Evolutionary conservation across 139 green algal genomes (phyloP).

Genomic region (Desmodesmus armatus): DNA sequence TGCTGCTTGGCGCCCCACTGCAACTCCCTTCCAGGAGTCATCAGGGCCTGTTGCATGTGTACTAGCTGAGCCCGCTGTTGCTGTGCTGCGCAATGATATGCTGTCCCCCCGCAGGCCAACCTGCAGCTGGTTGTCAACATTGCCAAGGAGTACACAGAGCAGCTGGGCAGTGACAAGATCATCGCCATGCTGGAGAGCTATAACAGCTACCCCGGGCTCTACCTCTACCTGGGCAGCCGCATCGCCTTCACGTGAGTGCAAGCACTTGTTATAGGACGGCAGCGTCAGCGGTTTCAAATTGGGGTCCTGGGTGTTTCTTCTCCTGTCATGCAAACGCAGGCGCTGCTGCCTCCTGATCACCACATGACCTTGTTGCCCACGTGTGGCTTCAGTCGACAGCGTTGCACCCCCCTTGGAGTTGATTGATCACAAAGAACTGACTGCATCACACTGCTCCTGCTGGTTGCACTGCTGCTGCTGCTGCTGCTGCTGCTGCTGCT

Average conservation of each 20-base stretch:
- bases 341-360: not conserved
- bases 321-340: no score
- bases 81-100: no score
- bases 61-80: no score
- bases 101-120: conserved; percentile 54
- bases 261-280: no score
- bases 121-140: conserved; percentile 82
- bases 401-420: no score
- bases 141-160: conserved; percentile 98
- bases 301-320: no score
- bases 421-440: no score
- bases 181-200: conserved; percentile 93
- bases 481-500: conserved; percentile 69
- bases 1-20: not conserved
- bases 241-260: conserved; percentile 85
- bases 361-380: no score
- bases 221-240: conserved; percentile 96
- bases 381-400: no score
- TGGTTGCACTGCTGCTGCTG: conserved; percentile 93
- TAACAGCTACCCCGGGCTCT: conserved; percentile 95
- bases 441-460: conserved; percentile 88
- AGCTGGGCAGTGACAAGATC: conserved; percentile 82
- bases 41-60: not conserved
- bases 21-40: not conserved
- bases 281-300: no score